Evolutionary conservation across 441 rosid genomes (phyloP), one percentile per base, ranked within the genome.

Genomic region (Raphanus hybrid): DNA sequence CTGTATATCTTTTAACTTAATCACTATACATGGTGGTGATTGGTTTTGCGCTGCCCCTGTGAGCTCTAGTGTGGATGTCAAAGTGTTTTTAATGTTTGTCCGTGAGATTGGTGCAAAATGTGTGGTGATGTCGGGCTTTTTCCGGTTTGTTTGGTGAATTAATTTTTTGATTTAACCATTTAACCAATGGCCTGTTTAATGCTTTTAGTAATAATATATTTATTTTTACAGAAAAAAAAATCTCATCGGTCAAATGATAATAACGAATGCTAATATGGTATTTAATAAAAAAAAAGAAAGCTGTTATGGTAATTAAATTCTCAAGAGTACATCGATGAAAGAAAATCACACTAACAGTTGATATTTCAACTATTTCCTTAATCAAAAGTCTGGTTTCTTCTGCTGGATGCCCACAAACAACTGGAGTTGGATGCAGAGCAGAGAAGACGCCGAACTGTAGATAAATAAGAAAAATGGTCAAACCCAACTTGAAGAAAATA

Each of bases 341-440:
- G n/a, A 41, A 41, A 9, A 41, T 41, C n/a, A 41, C 50, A 41
- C 6, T 8, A 41, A 4, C 50, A 41, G 50, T 11, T 41, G 50
- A 41, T 41, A 41, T 41, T 32, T 41, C 83, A 94, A 95, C 97
- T 71, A 88, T 90, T 81, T 91, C 89, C 73, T 91, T 84, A 74
- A 94, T 94, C 75, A 92, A 82, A 81, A 84, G 83, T 20, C 94
- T 76, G 34, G 98, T 97, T 77, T 90, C 92, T 85, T 92, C 97
- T 27, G 92, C 84, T 68, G 98, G 97, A 80, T 85, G 91, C 62
- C 98, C 97, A 82, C 97, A 94, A 57, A 94, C 97, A 35, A 7
- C 39, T 35, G 2, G 8, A 35, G 39, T 35, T 35, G 2, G 39
- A 35, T 35, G 39, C 39, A 35, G 39, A 35, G 39, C 39, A 35